A percentile compares a stretch with the other conserved stretches of the same genome.
Evolutionary conservation across 148 eudicot genomes (phyloP).

Genomic region (Persicaria tinctoria): DNA sequence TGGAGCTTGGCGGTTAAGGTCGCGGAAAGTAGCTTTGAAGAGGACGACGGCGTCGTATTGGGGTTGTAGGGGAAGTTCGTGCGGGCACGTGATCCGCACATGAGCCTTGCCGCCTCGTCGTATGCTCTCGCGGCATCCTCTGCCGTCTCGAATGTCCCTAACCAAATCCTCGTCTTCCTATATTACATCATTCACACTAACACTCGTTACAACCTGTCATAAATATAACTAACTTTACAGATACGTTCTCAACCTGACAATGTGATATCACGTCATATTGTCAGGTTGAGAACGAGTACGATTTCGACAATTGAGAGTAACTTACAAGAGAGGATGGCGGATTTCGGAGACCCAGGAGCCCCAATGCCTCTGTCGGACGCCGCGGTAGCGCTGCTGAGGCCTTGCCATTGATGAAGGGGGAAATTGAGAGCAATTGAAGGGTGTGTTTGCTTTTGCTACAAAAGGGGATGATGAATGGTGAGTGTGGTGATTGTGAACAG

Average conservation of each 20-base stretch:
- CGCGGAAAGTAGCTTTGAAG: constrained; percentile 63
- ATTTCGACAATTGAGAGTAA: no score
- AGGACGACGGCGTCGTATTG: constrained; percentile 32
- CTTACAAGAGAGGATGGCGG: constrained; percentile 77
- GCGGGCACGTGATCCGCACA: constrained; percentile 71
- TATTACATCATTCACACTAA: neutral
- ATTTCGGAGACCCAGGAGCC: constrained; percentile 94
- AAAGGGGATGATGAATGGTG: neutral
- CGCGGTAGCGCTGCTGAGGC: constrained; percentile 65
- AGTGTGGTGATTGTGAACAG: neutral
- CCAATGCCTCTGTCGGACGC: constrained; percentile 86
- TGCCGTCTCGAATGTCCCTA: constrained; percentile 73
- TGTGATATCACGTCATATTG: no score
- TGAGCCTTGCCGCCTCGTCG: constrained; percentile 75
- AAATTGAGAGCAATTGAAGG: neutral
- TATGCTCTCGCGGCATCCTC: constrained; percentile 84
- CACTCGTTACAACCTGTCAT: neutral
- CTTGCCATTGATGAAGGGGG: constrained; percentile 41
- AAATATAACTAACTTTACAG: no score
- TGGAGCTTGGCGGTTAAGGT: constrained; percentile 68
- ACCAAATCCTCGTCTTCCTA: constrained; percentile 84
- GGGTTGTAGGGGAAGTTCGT: constrained; percentile 80
- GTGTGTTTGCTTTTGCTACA: neutral
- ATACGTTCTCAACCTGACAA: no score
- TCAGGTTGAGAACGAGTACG: no score